Conservation (phyloP, 108 stramenopile species). For the Cyclotella choctawhatcheeana region DNA sequence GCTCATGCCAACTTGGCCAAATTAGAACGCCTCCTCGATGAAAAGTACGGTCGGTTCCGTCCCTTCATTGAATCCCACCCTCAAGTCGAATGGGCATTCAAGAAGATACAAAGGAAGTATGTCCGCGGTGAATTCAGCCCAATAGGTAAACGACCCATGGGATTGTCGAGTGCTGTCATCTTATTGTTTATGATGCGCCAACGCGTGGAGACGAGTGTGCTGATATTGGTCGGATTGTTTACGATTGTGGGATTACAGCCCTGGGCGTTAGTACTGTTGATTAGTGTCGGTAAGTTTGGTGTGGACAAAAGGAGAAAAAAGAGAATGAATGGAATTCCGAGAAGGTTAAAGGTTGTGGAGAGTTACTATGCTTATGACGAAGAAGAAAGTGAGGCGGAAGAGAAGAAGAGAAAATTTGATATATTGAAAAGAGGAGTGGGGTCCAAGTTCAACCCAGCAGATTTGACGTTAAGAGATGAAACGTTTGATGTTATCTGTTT, state of each 20-base stretch:
- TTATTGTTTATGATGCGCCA: conserved; percentile 85
- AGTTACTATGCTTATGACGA: conserved; percentile 33
- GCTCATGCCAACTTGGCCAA: conserved; percentile 81
- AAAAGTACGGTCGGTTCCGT: conserved; percentile 84
- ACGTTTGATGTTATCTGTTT: conserved; percentile 81
- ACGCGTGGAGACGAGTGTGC: conserved; percentile 56
- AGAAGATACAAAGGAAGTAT: conserved; percentile 70
- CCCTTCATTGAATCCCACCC: conserved; percentile 83
- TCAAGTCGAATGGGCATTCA: conserved; percentile 67
- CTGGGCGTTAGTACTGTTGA: conserved; percentile 84
- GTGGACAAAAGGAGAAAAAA: conserved; percentile 58
- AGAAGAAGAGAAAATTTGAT: conserved; percentile 51
- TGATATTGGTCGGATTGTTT: conserved; percentile 67
- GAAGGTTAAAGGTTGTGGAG: conserved; percentile 17
- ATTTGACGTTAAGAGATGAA: conserved; percentile 53
- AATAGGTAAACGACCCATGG: conserved; percentile 70
- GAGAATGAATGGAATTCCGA: conserved; percentile 46
- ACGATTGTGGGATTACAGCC: conserved; percentile 87
- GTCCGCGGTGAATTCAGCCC: conserved; percentile 76
- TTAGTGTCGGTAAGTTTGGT: conserved; percentile 51
- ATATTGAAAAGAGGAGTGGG: conserved; percentile 70
- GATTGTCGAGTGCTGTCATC: conserved; percentile 65
- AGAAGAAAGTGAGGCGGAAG: conserved; percentile 37
- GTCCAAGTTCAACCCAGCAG: conserved; percentile 47
- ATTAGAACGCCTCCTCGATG: conserved; percentile 85